Evolutionary conservation across 2,329 filamentous ascomycete genomes (phyloP).

Genomic region (Fusarium lateritium): DNA sequence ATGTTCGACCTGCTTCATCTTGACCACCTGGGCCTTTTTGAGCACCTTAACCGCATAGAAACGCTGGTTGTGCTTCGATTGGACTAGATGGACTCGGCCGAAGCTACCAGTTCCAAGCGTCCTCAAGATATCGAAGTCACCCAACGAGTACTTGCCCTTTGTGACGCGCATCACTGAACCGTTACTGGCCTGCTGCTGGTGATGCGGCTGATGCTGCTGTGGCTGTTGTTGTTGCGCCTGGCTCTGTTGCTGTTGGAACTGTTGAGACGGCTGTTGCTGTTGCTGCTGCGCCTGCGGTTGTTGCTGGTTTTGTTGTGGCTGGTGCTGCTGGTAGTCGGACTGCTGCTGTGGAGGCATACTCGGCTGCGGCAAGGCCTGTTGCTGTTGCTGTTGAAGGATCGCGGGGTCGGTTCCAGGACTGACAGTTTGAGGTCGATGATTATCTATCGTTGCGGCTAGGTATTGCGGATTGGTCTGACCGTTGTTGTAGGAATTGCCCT

Average conservation of each 20-base stretch:
- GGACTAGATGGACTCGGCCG: conserved; percentile 94
- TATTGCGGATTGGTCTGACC: conserved; percentile 47
- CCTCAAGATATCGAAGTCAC: conserved; percentile 89
- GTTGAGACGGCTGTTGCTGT: conserved; percentile 37
- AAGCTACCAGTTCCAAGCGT: conserved; percentile 98
- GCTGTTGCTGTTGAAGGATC: conserved; percentile 56
- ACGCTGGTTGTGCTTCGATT: conserved; percentile 97
- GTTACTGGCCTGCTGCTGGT: conserved; percentile 54
- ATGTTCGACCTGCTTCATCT: conserved; percentile 99
- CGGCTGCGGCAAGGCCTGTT: conserved; percentile 50
- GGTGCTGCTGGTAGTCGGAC: conserved; percentile 49
- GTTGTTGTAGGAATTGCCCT: conserved; percentile 53
- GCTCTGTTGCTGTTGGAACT: conserved; percentile 42
- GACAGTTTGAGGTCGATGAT: conserved; percentile 51
- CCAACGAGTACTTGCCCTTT: conserved; percentile 96
- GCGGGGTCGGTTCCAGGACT: conserved; percentile 58
- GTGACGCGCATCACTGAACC: conserved; percentile 74
- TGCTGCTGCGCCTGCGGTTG: conserved; percentile 50
- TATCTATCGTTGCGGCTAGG: conserved; percentile 48
- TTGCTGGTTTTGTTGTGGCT: conserved; percentile 49
- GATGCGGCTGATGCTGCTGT: conserved; percentile 51
- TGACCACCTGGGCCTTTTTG: conserved; percentile 98
- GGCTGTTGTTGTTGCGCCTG: conserved; percentile 44
- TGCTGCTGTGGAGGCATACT: conserved; percentile 51
- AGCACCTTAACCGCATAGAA: conserved; percentile 99